Base-by-base conservation (phyloP, 139 green algal species). In the Gonium pectorale region DNA sequence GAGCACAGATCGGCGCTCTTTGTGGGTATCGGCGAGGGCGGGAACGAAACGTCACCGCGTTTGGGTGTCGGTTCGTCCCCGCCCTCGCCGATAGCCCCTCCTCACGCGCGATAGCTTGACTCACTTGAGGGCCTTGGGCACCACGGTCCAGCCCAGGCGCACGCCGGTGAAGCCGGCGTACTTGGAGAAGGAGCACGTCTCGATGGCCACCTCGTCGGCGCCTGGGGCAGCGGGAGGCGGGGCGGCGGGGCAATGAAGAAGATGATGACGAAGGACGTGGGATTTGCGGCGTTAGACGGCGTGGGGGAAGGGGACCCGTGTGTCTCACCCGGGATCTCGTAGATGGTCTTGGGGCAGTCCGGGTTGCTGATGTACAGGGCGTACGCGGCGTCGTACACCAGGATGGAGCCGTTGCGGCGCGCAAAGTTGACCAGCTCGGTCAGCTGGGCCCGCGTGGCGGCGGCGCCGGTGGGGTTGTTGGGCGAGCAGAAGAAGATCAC, bases 401-500 rank as follows among this genome's bases (percentile, higher is more conserved):
- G 40, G 80, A 91, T 91, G 83, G 88, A 91, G 9, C 88, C 88
- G 68, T 91, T 91, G 69, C 90, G 90, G 11, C 86, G 86, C 0
- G 96, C 96, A 89, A 98, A 97, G 27, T 84, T 90, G 6, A 99
- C 97, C 49, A 99, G 94, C 80, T 97, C 63, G 2, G 85, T 71
- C 41, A 71, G 56, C 43, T 99, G 97, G 62, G 92, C 90, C 27
- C 97, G 87, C 6, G 97, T 98, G 56, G 97, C 97, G 27, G 97
- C 95, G 63, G 95, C 96, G 51, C 96, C 96, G 0, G 96, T 98
- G 41, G 95, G 96, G 94, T 98, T 98, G 97, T 99, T 99, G 73
- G 97, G 97, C 27, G 95, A 98, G 97, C 97, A 99, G 91, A 99
- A 99, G 93, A 99, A 99, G 87, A 99, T 98, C 85, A 99, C 88